Conservation (phyloP, 768 basidiomycete genomes). For the Stropharia rugosoannulata region DNA sequence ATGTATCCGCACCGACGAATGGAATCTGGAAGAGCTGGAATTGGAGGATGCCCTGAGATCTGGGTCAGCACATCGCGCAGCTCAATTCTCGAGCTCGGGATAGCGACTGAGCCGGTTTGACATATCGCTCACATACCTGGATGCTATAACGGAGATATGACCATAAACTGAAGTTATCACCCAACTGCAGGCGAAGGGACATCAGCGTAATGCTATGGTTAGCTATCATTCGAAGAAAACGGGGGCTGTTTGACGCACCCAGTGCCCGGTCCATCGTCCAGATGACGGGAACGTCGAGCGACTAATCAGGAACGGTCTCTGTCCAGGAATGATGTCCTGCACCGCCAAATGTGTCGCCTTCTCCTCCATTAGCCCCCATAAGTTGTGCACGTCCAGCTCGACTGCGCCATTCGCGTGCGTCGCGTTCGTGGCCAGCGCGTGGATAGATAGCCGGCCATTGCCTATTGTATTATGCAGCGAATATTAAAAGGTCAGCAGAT, state of each 20-base stretch:
- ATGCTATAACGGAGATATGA: constrained; percentile 68
- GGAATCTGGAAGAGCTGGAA: constrained; percentile 86
- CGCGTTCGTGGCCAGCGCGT: constrained; percentile 69
- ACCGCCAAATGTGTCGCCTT: constrained; percentile 63
- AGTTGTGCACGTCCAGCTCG: constrained; percentile 69
- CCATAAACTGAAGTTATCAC: constrained; percentile 80
- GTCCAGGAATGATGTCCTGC: constrained; percentile 48
- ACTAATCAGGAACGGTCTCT: constrained; percentile 70
- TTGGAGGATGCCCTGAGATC: constrained; percentile 65
- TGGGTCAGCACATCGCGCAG: background rate
- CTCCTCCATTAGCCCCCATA: constrained; percentile 74
- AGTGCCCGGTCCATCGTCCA: constrained; percentile 72
- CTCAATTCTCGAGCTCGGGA: background rate
- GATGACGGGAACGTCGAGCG: constrained; percentile 69
- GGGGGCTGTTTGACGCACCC: constrained; percentile 39
- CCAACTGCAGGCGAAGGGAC: constrained; percentile 43
- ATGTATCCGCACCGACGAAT: constrained; percentile 81
- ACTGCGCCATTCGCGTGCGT: constrained; percentile 61
- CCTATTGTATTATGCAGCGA: constrained; percentile 28
- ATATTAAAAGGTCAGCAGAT: background rate
- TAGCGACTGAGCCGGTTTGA: constrained; percentile 9
- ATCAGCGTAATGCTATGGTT: constrained; percentile 10
- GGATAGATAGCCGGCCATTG: constrained; percentile 47
- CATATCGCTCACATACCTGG: constrained; percentile 23
- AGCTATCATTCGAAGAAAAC: constrained; percentile 1